Evolutionary conservation across 108 stramenopile species (phyloP).

Genomic region (Nannochloropsis salina): DNA sequence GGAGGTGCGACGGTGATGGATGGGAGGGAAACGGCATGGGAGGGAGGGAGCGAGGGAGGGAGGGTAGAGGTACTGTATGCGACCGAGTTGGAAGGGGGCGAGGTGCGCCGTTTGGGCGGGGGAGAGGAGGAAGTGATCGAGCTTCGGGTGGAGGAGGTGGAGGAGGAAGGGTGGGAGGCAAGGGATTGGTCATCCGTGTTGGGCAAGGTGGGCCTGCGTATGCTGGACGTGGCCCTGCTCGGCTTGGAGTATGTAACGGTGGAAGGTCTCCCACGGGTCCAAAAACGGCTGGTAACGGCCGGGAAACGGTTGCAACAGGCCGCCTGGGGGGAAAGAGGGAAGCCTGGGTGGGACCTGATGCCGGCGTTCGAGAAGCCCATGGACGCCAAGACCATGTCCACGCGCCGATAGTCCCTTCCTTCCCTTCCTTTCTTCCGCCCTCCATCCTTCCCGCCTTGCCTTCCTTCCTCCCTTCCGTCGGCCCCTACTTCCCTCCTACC

Average conservation of each 20-base stretch:
- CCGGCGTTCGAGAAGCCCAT: background rate
- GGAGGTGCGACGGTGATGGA: background rate
- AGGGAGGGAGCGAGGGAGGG: background rate
- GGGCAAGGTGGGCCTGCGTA: background rate
- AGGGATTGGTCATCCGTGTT: background rate
- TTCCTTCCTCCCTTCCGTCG: too few species aligned
- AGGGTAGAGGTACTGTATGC: background rate
- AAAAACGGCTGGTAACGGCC: background rate
- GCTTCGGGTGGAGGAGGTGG: background rate
- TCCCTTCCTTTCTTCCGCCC: background rate
- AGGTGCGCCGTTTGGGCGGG: background rate
- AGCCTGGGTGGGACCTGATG: background rate
- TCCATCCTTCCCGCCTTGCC: background rate
- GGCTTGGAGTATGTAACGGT: background rate
- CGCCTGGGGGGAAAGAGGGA: background rate
- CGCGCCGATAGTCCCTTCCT: background rate
- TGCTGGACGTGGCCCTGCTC: background rate
- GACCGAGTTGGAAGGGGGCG: background rate
- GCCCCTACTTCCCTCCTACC: too few species aligned
- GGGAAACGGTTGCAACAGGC: background rate
- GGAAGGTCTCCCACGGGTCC: background rate
- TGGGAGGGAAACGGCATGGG: background rate
- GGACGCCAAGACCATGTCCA: background rate
- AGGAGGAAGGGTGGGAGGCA: background rate
- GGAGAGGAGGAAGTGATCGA: background rate